These are phyloP conservation scores for Kurtzmaniella fragi DNA, from an alignment of 805 yeast genomes.

Conservation along the genomic window DNA sequence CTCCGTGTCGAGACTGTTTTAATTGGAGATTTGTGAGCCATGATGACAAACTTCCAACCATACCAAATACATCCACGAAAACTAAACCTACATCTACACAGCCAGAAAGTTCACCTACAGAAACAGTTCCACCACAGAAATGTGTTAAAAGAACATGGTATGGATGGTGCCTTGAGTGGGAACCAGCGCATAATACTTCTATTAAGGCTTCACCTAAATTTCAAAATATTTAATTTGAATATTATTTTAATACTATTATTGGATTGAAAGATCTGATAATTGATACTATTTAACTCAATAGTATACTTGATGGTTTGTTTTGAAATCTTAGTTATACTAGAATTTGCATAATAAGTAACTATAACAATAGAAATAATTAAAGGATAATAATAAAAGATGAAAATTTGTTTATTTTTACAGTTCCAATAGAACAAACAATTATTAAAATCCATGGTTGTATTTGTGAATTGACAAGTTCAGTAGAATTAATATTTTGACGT, in stretches of 20 bases:
- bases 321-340: too few relatives aligned
- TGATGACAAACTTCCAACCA: slow-evolving; percentile 20
- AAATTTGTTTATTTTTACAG: too few relatives aligned
- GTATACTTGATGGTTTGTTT: too few relatives aligned
- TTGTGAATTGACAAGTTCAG: too few relatives aligned
- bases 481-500: too few relatives aligned
- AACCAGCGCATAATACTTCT: slow-evolving; percentile 19
- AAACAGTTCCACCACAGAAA: slow-evolving; percentile 27
- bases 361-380: too few relatives aligned
- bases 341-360: too few relatives aligned
- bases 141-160: slow-evolving; percentile 62
- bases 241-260: background rate
- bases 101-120: slow-evolving; percentile 7
- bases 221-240: background rate
- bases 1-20: slow-evolving; percentile 86
- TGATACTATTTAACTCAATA: too few relatives aligned
- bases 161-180: slow-evolving; percentile 56
- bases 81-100: slow-evolving; percentile 3
- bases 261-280: background rate
- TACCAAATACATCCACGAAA: background rate
- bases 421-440: too few relatives aligned
- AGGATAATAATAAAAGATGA: too few relatives aligned
- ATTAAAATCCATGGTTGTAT: too few relatives aligned
- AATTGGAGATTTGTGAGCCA: slow-evolving; percentile 76
- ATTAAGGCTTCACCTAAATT: background rate